Base-by-base conservation (phyloP, 2,329 filamentous ascomycete genomes). In the Helotiales sp. region DNA sequence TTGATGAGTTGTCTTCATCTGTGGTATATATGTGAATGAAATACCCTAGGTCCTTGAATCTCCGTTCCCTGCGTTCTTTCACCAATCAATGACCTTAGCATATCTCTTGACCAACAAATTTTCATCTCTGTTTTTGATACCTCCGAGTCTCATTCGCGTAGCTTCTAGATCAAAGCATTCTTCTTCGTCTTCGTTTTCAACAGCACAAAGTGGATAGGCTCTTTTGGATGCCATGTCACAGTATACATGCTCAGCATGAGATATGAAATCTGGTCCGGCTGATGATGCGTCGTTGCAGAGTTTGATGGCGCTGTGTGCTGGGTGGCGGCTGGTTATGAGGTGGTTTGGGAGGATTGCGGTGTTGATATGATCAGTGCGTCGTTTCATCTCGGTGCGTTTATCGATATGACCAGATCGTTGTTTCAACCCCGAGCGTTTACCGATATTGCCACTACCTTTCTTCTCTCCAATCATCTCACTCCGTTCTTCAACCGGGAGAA, bases 181-280 rank as follows among this genome's bases (percentile, higher is more conserved):
- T 5, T 51, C 29, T 12, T 12, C 17, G 19, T 19, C 22, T 12
- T 36, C 31, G 6, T 19, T 6, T 6, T 33, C 8, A 8, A 8
- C 30, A 10, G 22, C 12, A 10, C 48, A 51, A 34, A 49, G 27
- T 12, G 48, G 48, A 15, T 51, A 51, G 3, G 17, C 48, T 36
- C 36, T n/a, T 30, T 51, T 51, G 30, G 25, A 19, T n/a, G 31
- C 29, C 48, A 51, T 38, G 31, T 51, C 30, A 30, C 48, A 51
- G 17, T 24, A 51, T 19, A 46, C 25, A 10, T 33, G 19, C 10
- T 51, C 48, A 24, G 2, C 22, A 34, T 36, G 30, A 3, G 48
- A 33, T 15, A 51, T 19, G 24, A 51, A 51, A 15, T 38, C 48
- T 34, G 48, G 48, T 13, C 30, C 48, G 19, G 33, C 5, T 5